Conservation (phyloP, 176 grass and related monocot genomes). For the Paspalum vaginatum region DNA sequence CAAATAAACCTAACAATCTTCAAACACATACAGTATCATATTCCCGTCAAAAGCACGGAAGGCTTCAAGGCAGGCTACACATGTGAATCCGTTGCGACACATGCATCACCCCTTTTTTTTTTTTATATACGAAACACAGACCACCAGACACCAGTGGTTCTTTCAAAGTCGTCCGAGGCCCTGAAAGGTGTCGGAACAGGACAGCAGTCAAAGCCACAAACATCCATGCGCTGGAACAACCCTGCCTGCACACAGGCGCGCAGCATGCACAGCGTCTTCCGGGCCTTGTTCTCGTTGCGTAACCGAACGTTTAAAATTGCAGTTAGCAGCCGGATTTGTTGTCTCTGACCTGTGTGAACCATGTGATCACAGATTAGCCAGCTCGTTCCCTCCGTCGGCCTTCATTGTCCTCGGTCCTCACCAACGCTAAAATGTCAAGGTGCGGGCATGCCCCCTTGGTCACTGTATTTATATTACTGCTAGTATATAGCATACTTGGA, state of each 20-base stretch:
- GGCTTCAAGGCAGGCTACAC: neutral
- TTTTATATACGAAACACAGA: neutral
- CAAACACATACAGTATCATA: neutral
- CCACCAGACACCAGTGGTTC: neutral
- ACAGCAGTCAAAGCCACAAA: slow-evolving; percentile 14
- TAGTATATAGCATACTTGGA: no score
- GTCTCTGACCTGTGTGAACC: neutral
- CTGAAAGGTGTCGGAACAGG: slow-evolving; percentile 46
- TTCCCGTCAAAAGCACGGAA: neutral
- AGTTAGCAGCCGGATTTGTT: neutral
- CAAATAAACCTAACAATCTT: neutral
- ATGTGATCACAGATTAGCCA: neutral
- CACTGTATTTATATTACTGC: neutral
- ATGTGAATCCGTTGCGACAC: slow-evolving; percentile 37
- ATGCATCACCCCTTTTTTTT: neutral
- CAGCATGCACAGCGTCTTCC: neutral
- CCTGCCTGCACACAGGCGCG: neutral
- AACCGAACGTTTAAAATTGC: neutral
- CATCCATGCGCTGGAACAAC: neutral
- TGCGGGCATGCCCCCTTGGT: neutral
- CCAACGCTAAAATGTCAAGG: slow-evolving; percentile 13
- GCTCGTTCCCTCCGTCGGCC: neutral
- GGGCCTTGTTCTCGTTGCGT: neutral
- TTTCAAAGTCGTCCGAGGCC: slow-evolving; percentile 32
- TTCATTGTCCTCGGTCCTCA: neutral